These are phyloP conservation scores for Blastobotrys buckinghamii DNA, from an alignment of 1,139 yeast species.

Conservation along the genomic window DNA sequence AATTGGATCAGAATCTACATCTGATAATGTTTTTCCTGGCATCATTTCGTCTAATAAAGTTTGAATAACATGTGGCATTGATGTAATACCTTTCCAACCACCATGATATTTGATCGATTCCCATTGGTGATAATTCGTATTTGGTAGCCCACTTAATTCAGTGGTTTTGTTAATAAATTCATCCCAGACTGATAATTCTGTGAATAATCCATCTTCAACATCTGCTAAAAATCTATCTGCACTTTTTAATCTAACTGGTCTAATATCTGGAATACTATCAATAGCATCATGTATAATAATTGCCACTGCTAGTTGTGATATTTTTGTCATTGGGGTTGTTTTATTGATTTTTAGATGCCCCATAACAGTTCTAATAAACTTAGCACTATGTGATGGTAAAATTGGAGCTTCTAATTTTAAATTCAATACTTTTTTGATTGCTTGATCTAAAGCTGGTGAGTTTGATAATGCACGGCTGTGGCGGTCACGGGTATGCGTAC, in stretches of 20 bases:
- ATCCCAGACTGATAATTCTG: not conserved
- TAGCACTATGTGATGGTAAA: conserved; percentile 7
- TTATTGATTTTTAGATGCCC: not conserved
- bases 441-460: not conserved
- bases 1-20: conserved; percentile 2
- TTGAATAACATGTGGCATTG: not conserved
- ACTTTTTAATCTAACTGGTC: conserved; percentile 2
- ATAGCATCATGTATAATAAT: conserved; percentile 2
- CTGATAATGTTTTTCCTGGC: conserved; percentile 3
- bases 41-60: conserved; percentile 4
- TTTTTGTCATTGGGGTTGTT: not conserved
- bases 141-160: conserved; percentile 5
- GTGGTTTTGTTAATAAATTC: conserved; percentile 1
- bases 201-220: not conserved
- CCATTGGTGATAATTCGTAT: conserved; percentile 8
- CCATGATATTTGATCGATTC: conserved; percentile 7
- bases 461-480: no score
- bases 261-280: conserved; percentile 6
- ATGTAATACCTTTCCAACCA: conserved; percentile 6
- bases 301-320: conserved; percentile 2
- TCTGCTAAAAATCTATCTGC: not conserved
- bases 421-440: not conserved
- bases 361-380: conserved; percentile 4
- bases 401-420: conserved; percentile 6
- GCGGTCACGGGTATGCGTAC: no score